Evolutionary conservation across 2,329 filamentous ascomycete species (phyloP), one percentile per base, ranked within the genome.

Genomic region (Fusarium sterilihyphosum): DNA sequence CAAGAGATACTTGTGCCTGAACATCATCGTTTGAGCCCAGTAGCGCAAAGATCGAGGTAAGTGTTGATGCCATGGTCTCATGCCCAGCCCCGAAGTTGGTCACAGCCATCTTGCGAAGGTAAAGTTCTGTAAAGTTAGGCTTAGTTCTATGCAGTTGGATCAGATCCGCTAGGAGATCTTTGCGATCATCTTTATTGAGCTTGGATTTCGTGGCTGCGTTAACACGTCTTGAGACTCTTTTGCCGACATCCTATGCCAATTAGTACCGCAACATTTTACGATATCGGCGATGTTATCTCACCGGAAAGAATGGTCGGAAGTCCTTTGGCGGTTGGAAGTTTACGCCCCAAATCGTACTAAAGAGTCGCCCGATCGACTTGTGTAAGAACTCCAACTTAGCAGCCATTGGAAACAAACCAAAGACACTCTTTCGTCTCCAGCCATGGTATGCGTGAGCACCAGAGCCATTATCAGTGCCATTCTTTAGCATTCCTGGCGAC

Each of bases 61-160:
- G 75, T 0, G 87, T 87, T 2, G 87, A 87, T 17, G 86, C 86
- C 81, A 88, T 83, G 1, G 87, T 89, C 73, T 89, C 87, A 67
- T 89, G 87, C 0, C 87, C 87, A 3, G 87, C 87, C 17, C 87
- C 87, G 72, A 89, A 89, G 70, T 89, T 89, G 5, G 87, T 88
- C 6, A 88, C 81, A 6, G 86, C 86, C 82, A 89, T 86, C 35
- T 87, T 85, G 6, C 85, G 84, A 16, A 89, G 82, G 60, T 89
- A 88, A 0, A 74, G 78, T 33, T 86, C 83, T 1, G 77, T 85
- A 66, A 89, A 88, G 11, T 84, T 84, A 2, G 86, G 84, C 26
- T 83, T 85, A 9, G 83, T 79, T 20, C 80, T 79, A 74, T 88
- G 85, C 2, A 89, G 79, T 31, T 82, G 79, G 20, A 89, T 84